Percentiles rank a stretch among this genome's conserved stretches.
These are phyloP conservation scores for Boletus chippewaensis DNA, from an alignment of 1,284 basidiomycete genomes.

Conservation along the genomic window DNA sequence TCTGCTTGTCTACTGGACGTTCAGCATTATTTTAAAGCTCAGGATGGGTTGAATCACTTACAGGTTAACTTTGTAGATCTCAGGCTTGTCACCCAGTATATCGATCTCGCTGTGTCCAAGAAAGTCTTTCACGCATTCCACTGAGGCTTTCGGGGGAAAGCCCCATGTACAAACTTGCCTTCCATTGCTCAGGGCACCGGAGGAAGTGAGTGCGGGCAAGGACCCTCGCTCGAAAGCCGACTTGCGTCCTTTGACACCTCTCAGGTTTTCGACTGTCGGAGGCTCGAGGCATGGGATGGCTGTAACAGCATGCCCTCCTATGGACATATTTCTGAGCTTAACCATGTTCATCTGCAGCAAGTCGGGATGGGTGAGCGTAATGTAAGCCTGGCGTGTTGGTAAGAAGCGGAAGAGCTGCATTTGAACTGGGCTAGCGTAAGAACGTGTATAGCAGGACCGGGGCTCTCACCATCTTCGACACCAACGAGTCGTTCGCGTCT, in stretches of 20 bases:
- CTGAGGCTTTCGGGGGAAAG: constrained; percentile 44
- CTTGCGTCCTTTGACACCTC: constrained; percentile 39
- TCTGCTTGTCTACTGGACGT: constrained; percentile 30
- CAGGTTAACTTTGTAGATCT: constrained; percentile 46
- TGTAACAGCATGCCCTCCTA: constrained; percentile 36
- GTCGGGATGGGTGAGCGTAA: constrained; percentile 45
- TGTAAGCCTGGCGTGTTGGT: constrained; percentile 49
- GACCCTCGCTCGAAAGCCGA: constrained; percentile 37
- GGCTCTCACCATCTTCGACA: constrained; percentile 43
- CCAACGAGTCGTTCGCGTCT: constrained; percentile 43
- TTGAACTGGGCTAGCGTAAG: constrained; percentile 39
- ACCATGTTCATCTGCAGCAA: constrained; percentile 39
- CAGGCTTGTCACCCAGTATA: constrained; percentile 31
- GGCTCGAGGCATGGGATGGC: constrained; percentile 20
- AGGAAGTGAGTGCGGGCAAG: constrained; percentile 38
- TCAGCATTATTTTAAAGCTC: constrained; percentile 5
- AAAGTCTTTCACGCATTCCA: constrained; percentile 35
- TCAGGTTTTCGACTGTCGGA: constrained; percentile 25
- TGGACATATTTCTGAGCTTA: constrained; percentile 36
- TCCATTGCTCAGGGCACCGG: constrained; percentile 45
- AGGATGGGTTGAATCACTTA: constrained; percentile 31
- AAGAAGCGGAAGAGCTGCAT: constrained; percentile 54
- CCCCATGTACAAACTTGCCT: constrained; percentile 56
- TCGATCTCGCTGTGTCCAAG: constrained; percentile 44
- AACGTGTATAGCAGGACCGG: neutral